Evolutionary conservation across 148 eudicot species (phyloP), one percentile per base, ranked within the genome.

Genomic region (Polygonum aviculare): DNA sequence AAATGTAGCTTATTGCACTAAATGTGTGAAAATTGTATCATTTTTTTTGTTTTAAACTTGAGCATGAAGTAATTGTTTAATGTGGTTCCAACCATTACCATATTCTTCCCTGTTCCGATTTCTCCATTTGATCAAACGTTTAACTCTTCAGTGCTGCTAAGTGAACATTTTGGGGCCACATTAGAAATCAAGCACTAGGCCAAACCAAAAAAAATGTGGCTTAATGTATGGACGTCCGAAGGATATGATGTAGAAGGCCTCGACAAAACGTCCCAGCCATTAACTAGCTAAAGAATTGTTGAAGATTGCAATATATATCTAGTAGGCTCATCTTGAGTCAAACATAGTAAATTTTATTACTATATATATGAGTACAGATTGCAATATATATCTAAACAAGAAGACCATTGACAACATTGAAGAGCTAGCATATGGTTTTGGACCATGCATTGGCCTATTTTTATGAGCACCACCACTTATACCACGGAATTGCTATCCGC

Each of bases 401-500:
- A 62, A 22, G 69, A 62, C 69, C 38, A 26, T 62, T 54, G 38
- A 62, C 22, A 54, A 62, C 22, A 54, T 54, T 19, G n/a, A 54
- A 62, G 31, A 62, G 69, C 36, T 62, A 3, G 22, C 18, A 15
- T 54, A 62, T n/a, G 69, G 38, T 26, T 62, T 62, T 62, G 16
- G 16, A 31, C 69, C 39, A 38, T 26, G 31, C 31, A 26, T 31
- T 62, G 69, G 38, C 69, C 69, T 33, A 15, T 62, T 62, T 62
- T 26, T 62, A 31, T 62, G 38, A 26, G 31, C 39, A 62, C 12
- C 69, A 62, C 36, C 39, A 62, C 69, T 31, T 11, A 9, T 62
- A 62, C 69, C 11, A 31, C 38, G 69, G 38, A 41, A 40, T 44
- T 40, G 74, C 74, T 72, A 72, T 72, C 19, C 8, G 74, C 51